Evolutionary conservation across 1,284 basidiomycete species (phyloP), one percentile per base, ranked within the genome.

Genomic region (Tilletia setariae): DNA sequence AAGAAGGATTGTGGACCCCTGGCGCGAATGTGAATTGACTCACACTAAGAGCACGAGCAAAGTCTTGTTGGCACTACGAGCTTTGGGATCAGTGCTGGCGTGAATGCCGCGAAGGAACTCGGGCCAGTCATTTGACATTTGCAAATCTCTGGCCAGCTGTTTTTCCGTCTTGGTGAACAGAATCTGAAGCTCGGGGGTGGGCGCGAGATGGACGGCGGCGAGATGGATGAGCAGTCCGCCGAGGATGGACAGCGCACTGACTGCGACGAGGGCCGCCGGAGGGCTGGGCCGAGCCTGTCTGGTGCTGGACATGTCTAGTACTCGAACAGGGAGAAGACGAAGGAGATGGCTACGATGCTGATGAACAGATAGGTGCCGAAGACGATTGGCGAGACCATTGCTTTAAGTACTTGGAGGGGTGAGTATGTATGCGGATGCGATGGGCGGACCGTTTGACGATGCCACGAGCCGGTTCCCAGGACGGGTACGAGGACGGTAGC

Each of bases 311-410:
- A n/a, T 49, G 46, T 19, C 35, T 30, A 61, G 56, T 32, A 13
- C 28, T 73, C 74, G 65, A 73, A 67, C 21, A 75, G 44, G n/a
- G 67, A 70, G 67, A 73, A 70, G 65, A 75, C 61, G 65, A 70
- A 73, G 64, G 70, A 72, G 66, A 75, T 67, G 6, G 66, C 70
- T 32, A 75, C 74, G 62, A 75, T 70, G 35, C 70, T 65, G 53
- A 67, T 53, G 49, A 75, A 75, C 51, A 75, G 69, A 15, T 69
- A 63, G 32, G 70, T 71, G n/a, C 74, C 70, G 30, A 75, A 75
- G 15, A 42, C 40, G 44, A 53, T 25, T 13, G 53, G 65, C 1
- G 65, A 56, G 13, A 66, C 40, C 65, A 66, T 66, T 32, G 2
- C 32, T 19, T 19, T 25, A 16, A n/a, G 35, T 40, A 40, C 11